Base-by-base conservation (phyloP, 2,329 filamentous ascomycete species). In the Monilinia laxa region DNA sequence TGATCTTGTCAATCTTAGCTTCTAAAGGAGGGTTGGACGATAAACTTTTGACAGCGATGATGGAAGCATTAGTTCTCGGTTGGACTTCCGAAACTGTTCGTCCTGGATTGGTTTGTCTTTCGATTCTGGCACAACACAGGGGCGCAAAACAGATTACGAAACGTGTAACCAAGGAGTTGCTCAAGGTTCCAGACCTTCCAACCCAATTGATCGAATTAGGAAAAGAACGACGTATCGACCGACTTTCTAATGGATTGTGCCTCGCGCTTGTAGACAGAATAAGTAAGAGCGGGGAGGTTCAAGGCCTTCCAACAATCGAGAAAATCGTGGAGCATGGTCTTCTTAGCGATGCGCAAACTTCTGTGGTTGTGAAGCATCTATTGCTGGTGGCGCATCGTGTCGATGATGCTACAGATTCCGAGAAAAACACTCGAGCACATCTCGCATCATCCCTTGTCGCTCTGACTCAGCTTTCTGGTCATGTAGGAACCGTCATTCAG, bases 1-100 rank as follows among this genome's bases (percentile, higher is more conserved):
- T 97, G 90, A 87, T 97, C 25, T 85, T 93, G 66, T 87, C 92
- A 9, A 87, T 98, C 59, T 84, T 98, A 69, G 93, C 92, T 9
- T 88, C 91, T 59, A 97, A 97, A 78, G 88, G 90, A 0, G 84
- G 86, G 58, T 83, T 98, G 18, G 87, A 90, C 57, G 93, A 98
- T 73, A 85, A 85, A 66, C 86, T 93, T 2, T 82, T 98, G n/a
- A 88, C 91, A 64, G 88, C 89, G 1, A 84, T 99, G 74, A 96
- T 98, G 92, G 91, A 96, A 73, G 92, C 93, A 70, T 86, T 97
- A 45, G 89, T 90, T 11, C 80, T 84, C 38, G 91, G 90, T 11
- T 96, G 92, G 88, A 90, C 87, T 2, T 79, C 82, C 54, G 89
- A 93, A 68, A 96, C 91, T 0, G 78, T 89, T 2, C 83, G 87